phyloP scores from a whole-genome alignment of 768 basidiomycete species.

The Rhodocollybia butyracea region DNA sequence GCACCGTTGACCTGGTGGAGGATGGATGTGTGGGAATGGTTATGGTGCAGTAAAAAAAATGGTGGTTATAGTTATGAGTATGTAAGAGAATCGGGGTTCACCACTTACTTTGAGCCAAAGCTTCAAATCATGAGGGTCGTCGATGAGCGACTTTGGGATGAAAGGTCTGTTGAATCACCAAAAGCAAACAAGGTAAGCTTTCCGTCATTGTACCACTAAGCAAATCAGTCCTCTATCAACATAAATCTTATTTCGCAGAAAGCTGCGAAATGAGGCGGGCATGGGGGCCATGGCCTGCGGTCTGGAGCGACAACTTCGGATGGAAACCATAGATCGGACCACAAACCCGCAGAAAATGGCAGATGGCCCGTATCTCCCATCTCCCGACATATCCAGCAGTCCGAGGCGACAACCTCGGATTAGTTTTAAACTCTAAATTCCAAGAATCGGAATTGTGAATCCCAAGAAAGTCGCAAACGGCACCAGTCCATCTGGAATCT shows the following conservation, averaged over 20 bases:
- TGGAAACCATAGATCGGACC: too few species aligned
- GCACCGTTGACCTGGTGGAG: slow-evolving; percentile 71
- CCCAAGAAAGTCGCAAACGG: too few species aligned
- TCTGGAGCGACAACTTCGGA: background rate
- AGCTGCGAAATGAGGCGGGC: background rate
- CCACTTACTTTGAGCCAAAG: slow-evolving; percentile 67
- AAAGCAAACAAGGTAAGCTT: background rate
- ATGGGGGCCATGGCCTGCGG: background rate
- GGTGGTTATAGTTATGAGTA: background rate
- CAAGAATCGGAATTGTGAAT: too few species aligned
- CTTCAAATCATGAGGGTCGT: slow-evolving; percentile 72
- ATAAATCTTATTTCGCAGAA: background rate
- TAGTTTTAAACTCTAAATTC: too few species aligned
- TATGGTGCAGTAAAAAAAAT: background rate
- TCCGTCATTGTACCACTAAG: background rate
- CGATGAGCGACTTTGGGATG: slow-evolving; percentile 68
- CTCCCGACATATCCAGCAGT: too few species aligned
- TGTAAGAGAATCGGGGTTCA: background rate
- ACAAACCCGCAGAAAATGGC: too few species aligned
- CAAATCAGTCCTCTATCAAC: background rate
- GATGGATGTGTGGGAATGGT: background rate
- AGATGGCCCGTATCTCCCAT: too few species aligned
- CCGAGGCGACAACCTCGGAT: too few species aligned
- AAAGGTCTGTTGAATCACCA: slow-evolving; percentile 50
- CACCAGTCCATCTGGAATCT: too few species aligned